phyloP scores from a whole-genome alignment of 257 asterid genomes.

The Paraleonurus japonicus region DNA sequence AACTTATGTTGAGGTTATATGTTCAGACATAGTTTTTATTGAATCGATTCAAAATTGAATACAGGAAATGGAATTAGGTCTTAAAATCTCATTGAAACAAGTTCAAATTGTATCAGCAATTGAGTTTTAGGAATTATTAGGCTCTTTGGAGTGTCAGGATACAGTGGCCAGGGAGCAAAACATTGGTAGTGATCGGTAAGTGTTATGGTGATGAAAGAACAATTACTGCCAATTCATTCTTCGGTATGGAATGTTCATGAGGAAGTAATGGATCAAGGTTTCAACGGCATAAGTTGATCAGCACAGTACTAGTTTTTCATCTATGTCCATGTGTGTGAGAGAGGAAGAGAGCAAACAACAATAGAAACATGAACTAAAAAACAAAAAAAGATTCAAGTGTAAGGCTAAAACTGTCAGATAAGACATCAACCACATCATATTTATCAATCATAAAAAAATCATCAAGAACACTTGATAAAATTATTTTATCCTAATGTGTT shows the following conservation, averaged over 20 bases:
- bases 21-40: not conserved
- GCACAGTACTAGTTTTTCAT: not conserved
- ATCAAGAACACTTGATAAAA: not conserved
- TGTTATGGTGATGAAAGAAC: not conserved
- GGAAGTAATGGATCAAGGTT: not conserved
- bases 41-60: not conserved
- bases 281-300: not conserved
- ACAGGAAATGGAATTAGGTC: not conserved
- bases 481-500: not conserved
- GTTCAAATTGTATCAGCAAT: not conserved
- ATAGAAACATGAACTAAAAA: not conserved
- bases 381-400: not conserved
- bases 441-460: not conserved
- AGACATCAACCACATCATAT: not conserved
- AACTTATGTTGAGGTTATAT: not conserved
- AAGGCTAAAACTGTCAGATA: not conserved
- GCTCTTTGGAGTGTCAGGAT: not conserved
- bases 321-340: not conserved
- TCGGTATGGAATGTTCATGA: not conserved
- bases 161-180: not conserved
- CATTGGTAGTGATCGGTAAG: not conserved
- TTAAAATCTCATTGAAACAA: not conserved
- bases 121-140: too few species aligned
- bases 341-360: not conserved
- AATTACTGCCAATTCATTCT: not conserved